Conservation (phyloP, 345 rosid genomes). For the Melastoma malabathricum region DNA sequence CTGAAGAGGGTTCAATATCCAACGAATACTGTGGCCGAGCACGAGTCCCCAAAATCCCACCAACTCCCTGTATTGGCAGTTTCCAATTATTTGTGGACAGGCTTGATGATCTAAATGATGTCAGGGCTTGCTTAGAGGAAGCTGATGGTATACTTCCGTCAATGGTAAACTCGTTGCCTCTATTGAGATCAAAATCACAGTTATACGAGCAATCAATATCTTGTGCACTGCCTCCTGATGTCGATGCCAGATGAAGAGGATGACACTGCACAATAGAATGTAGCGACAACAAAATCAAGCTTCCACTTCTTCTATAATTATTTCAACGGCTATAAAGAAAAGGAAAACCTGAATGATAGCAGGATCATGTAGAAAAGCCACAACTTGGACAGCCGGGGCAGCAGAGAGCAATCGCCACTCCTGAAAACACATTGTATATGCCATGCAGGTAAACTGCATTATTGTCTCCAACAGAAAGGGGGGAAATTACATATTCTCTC, state of each 20-base stretch:
- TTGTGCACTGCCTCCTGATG: too few relatives aligned
- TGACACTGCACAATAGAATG: too few relatives aligned
- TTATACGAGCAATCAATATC: too few relatives aligned
- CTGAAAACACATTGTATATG: slow-evolving; percentile 1
- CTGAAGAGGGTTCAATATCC: not conserved
- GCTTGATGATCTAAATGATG: slow-evolving; percentile 1
- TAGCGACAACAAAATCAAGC: not conserved
- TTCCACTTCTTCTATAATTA: not conserved
- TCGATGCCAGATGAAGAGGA: too few relatives aligned
- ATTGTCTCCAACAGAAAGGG: too few relatives aligned
- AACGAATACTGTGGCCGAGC: not conserved
- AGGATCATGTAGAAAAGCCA: not conserved
- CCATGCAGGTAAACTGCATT: too few relatives aligned
- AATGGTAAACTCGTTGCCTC: too few relatives aligned
- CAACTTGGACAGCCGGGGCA: not conserved
- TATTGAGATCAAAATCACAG: too few relatives aligned
- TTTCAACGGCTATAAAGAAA: not conserved
- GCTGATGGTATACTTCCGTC: too few relatives aligned
- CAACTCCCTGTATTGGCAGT: not conserved
- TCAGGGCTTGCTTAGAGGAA: not conserved
- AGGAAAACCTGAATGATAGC: slow-evolving; percentile 6
- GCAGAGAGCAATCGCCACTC: slow-evolving; percentile 1
- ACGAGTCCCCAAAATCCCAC: not conserved
- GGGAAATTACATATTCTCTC: too few relatives aligned
- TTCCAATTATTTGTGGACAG: not conserved